Evolutionary conservation across 202 grass and related monocot genomes (phyloP), one percentile per base, ranked within the genome.

Genomic region (Eragrostis tef): DNA sequence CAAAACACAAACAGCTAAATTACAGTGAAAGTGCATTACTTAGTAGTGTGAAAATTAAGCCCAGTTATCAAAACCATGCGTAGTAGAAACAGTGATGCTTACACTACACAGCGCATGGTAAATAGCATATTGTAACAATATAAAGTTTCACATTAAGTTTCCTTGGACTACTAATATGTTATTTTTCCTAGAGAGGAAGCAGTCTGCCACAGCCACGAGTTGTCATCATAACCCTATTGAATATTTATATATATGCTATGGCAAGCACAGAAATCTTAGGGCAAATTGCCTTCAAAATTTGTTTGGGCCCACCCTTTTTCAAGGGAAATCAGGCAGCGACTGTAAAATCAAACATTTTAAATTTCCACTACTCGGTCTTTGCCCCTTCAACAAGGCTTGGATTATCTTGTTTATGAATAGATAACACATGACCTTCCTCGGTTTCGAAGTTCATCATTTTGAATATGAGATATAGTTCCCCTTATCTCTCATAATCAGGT

Each of bases 1-100:
- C 54, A 86, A 80, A 68, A 80, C 84, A 46, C 48, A 80, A 80
- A 75, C 34, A 75, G 15, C 69, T 48, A 42, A 68, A n/a, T 64
- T 74, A 20, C 41, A 79, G 68, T 7, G 14, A 21, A 70, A 66
- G 54, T 43, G 58, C 26, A 67, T 14, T 79, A 24, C 22, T 78
- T 78, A 77, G 36, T 25, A 77, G 20, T 31, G 34, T 58, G 43
- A 60, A 8, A 65, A 75, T 51, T 67, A 20, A 61, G 26, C 31
- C 44, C 27, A 47, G 31, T 85, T 52, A 11, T 9, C 64, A 78
- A 60, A 77, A 77, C 12, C 24, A 16, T 36, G 19, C 17, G 56
- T 31, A 13, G 34, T 62, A 20, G 34, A 85, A 54, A 57, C 8
- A 45, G 24, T 51, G 19, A 73, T 64, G 34, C 22, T 64, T 72